Percentiles rank a stretch among this genome's conserved stretches.
These are phyloP conservation scores for Aspergillus ochraceoroseus DNA, from an alignment of 2,329 filamentous ascomycete species.

Conservation along the genomic window DNA sequence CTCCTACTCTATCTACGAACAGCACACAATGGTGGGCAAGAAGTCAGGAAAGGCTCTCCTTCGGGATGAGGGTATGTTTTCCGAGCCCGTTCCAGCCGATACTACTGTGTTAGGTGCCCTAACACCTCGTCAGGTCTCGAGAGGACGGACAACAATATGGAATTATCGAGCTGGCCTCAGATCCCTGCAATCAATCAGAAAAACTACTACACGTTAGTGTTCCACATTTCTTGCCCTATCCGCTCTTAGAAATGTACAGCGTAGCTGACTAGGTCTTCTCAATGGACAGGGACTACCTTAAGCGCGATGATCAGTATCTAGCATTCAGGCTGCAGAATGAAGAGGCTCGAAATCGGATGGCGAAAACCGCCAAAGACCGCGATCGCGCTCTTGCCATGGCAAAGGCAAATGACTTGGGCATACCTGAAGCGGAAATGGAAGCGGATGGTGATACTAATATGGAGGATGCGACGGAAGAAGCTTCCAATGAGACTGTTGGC, in stretches of 20 bases:
- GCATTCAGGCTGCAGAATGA: slow-evolving; percentile 84
- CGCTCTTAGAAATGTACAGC: neutral
- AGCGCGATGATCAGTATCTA: slow-evolving; percentile 93
- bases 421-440: slow-evolving; percentile 46
- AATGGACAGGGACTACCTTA: slow-evolving; percentile 77
- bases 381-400: slow-evolving; percentile 78
- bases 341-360: slow-evolving; percentile 74
- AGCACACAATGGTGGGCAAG: slow-evolving; percentile 57
- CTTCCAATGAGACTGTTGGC: slow-evolving; percentile 61
- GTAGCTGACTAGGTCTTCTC: slow-evolving; percentile 14
- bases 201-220: slow-evolving; percentile 90
- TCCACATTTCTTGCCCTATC: neutral
- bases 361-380: slow-evolving; percentile 79
- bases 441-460: slow-evolving; percentile 54
- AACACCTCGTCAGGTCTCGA: slow-evolving; percentile 64
- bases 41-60: slow-evolving; percentile 60
- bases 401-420: slow-evolving; percentile 61
- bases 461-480: slow-evolving; percentile 51
- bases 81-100: neutral
- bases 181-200: slow-evolving; percentile 96
- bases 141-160: slow-evolving; percentile 97
- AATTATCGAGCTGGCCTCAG: slow-evolving; percentile 87
- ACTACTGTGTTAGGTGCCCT: slow-evolving; percentile 5
- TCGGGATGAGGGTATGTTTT: slow-evolving; percentile 52
- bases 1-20: neutral